Evolutionary conservation across 768 basidiomycete genomes (phyloP), one percentile per base, ranked within the genome.

Genomic region (Naganishia kalamii): DNA sequence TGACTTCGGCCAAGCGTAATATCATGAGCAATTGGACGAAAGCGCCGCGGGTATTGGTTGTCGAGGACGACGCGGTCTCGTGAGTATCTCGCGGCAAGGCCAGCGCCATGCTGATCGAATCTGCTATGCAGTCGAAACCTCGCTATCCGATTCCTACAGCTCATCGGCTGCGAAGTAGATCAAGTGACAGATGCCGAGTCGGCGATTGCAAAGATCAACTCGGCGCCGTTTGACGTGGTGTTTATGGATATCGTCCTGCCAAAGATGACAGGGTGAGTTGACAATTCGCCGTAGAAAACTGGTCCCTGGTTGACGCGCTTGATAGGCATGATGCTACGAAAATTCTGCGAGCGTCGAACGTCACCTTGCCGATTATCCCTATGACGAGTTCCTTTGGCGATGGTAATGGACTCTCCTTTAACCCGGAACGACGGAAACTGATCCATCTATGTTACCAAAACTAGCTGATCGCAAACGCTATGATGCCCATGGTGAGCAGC

Each of bases 181-280:
- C 88, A 94, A 43, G 94, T 92, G 1, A 90, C 92, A 40, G 92
- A 97, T 75, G 94, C 93, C 0, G 84, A 90, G 4, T 86, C 85
- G 1, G 94, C 94, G 0, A 92, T 98, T 61, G 87, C 88, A 71
- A 94, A 91, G 83, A 96, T 97, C 91, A 93, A 94, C 79, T 75
- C 89, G 75, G 90, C 89, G 72, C 92, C 92, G 81, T 97, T 96
- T 76, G 94, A 98, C 78, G 78, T 98, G 74, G 92, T 96, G 67
- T 76, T 98, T 65, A 97, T 97, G 93, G 94, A 97, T 72, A 96
- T 98, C 67, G 90, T 96, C 65, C 94, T 97, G 74, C 80, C 80
- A 2, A 76, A 75, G 47, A 74, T 80, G 63, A 79, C 80, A 59
- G 80, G 79, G 72, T 57, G 2, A 57, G 54, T 40, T 2, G 4